These are phyloP conservation scores for Naumovozyma castellii DNA, from an alignment of 805 yeast species.

Conservation along the genomic window DNA sequence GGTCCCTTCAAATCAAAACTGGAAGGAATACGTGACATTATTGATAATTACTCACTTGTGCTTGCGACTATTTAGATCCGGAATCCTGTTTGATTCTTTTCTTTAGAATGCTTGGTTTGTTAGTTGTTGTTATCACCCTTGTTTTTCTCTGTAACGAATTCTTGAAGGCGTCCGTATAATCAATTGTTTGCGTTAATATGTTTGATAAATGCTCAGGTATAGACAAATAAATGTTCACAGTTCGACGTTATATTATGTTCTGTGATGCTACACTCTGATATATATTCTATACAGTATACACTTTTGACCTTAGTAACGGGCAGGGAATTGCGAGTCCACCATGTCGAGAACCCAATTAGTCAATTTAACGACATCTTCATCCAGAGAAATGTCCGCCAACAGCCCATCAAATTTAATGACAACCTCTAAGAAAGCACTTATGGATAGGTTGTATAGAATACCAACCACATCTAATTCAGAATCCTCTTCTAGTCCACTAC, in stretches of 20 bases:
- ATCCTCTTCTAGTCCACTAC: not conserved
- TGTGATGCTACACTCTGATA: no score
- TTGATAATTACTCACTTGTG: not conserved
- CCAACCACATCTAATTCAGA: constrained; percentile 38
- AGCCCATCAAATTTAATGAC: constrained; percentile 54
- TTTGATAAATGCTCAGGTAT: no score
- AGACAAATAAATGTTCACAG: no score
- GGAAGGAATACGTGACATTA: constrained; percentile 27
- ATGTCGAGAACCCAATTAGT: constrained; percentile 66
- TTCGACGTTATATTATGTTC: no score
- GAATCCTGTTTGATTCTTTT: not conserved
- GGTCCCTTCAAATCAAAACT: constrained; percentile 10
- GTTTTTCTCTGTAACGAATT: no score
- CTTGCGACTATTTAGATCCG: not conserved
- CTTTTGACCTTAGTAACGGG: no score
- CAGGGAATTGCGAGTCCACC: no score
- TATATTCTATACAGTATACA: not conserved
- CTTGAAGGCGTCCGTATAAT: no score
- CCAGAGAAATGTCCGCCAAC: constrained; percentile 53
- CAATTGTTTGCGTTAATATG: no score
- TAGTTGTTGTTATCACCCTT: no score
- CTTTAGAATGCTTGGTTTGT: not conserved
- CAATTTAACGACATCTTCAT: constrained; percentile 53
- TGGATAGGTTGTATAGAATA: constrained; percentile 52
- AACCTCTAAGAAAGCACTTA: constrained; percentile 54